Percentiles rank a stretch among this genome's conserved stretches.
phyloP scores from a whole-genome alignment of 1,139 yeast genomes.

The Schizosaccharomyces versatilis region DNA sequence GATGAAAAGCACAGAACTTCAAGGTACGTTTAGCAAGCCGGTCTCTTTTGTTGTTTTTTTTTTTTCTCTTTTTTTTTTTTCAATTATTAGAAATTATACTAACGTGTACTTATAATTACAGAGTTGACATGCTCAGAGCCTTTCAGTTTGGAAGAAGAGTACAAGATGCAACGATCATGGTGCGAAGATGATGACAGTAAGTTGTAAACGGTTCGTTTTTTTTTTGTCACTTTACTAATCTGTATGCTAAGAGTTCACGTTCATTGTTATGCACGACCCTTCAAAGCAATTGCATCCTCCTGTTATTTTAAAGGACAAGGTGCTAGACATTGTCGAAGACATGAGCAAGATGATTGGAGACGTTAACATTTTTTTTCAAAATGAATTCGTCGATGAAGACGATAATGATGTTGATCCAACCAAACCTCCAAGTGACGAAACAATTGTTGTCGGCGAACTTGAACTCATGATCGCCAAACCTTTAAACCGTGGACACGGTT shows the following conservation, averaged over 20 bases:
- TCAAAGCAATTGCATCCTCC: not conserved
- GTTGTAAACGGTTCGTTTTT: not conserved
- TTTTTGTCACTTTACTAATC: not conserved
- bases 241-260: slow-evolving; percentile 4
- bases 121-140: slow-evolving; percentile 9
- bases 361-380: slow-evolving; percentile 7
- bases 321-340: not conserved
- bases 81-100: too few relatives aligned
- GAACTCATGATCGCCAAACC: slow-evolving; percentile 10
- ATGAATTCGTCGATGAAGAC: slow-evolving; percentile 1
- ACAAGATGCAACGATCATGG: slow-evolving; percentile 8
- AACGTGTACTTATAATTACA: not conserved
- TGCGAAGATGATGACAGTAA: slow-evolving; percentile 7
- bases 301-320: not conserved
- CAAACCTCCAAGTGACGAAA: not conserved
- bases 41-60: too few relatives aligned
- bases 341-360: slow-evolving; percentile 7
- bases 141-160: slow-evolving; percentile 7
- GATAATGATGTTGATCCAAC: not conserved
- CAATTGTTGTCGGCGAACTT: slow-evolving; percentile 5
- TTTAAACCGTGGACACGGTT: slow-evolving; percentile 5
- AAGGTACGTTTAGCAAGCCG: not conserved
- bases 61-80: too few relatives aligned
- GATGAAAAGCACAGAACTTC: slow-evolving; percentile 7
- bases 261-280: slow-evolving; percentile 2